These are phyloP conservation scores for Lactifluus rugatus DNA, from an alignment of 768 basidiomycete genomes.

Conservation along the genomic window DNA sequence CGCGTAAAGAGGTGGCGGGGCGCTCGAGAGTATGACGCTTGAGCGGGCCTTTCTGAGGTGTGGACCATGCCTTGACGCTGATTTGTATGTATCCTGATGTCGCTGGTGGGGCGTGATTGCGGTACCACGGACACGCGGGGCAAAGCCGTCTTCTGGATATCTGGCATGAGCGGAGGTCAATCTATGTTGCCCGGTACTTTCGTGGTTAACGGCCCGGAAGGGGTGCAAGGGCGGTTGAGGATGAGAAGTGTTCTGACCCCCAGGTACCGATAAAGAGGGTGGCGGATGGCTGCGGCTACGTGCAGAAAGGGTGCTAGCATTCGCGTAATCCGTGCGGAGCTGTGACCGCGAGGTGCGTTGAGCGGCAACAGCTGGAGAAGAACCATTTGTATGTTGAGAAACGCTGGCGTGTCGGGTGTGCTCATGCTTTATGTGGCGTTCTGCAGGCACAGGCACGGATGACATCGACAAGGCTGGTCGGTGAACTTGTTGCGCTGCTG, in stretches of 20 bases:
- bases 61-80: neutral
- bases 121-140: neutral
- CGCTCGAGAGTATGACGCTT: neutral
- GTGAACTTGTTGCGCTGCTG: neutral
- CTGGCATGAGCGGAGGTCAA: neutral
- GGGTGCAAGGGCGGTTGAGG: neutral
- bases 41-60: constrained; percentile 12
- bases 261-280: neutral
- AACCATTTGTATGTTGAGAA: neutral
- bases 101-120: neutral
- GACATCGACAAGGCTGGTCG: neutral
- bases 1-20: neutral
- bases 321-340: neutral
- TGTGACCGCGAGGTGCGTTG: neutral
- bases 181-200: neutral
- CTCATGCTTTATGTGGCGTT: neutral
- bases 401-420: neutral
- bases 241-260: neutral
- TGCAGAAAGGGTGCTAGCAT: neutral
- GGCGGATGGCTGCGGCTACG: constrained; percentile 4
- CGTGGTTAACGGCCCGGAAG: neutral
- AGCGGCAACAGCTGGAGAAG: neutral
- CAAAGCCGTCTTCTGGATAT: neutral
- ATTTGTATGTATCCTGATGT: neutral
- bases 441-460: neutral